Evolutionary conservation across 2,329 filamentous ascomycete species (phyloP), one percentile per base, ranked within the genome.

Genomic region (Alternaria triticimaculans): DNA sequence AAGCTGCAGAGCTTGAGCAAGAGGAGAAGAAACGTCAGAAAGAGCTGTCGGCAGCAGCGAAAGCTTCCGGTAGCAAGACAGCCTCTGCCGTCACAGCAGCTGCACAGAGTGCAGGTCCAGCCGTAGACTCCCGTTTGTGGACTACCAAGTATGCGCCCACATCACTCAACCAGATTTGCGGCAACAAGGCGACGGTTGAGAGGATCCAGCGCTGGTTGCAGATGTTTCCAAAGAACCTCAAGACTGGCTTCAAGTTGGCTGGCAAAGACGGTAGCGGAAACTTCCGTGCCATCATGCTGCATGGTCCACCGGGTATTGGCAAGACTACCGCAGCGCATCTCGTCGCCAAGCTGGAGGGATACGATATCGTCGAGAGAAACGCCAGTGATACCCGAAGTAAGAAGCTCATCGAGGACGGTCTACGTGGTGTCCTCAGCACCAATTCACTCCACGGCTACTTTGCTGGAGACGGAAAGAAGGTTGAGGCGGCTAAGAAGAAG

Each of bases 281-380:
- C 0, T 92, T 91, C 72, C 90, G 96, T 67, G 93, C 95, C n/a
- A 90, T 98, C 69, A 97, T 98, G 78, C 90, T 99, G 58, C 94
- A 96, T 70, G 96, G 96, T 0, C 95, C 96, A 15, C 96, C 96
- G 28, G 96, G 96, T 18, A 97, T 99, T 69, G 96, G 96, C 71
- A 99, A 99, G 82, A 99, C 96, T 3, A 99, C 96, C 30, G 93
- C 96, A 54, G 96, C 96, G 23, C 96, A 99, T 83, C 85, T 99
- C 28, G 93, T 97, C 15, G 95, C 96, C 1, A 96, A 94, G 75
- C 83, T 98, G 20, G 94, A 97, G 77, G 94, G 95, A 2, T 98
- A 93, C 76, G 96, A 99, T 79, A 87, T 97, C 46, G 85, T 99
- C 12, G 96, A 99, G 83, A 96, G 90, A 75, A 99, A 99, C 76